Conservation (phyloP, 2,329 filamentous ascomycete genomes). For the Hypoxylon sp. region DNA sequence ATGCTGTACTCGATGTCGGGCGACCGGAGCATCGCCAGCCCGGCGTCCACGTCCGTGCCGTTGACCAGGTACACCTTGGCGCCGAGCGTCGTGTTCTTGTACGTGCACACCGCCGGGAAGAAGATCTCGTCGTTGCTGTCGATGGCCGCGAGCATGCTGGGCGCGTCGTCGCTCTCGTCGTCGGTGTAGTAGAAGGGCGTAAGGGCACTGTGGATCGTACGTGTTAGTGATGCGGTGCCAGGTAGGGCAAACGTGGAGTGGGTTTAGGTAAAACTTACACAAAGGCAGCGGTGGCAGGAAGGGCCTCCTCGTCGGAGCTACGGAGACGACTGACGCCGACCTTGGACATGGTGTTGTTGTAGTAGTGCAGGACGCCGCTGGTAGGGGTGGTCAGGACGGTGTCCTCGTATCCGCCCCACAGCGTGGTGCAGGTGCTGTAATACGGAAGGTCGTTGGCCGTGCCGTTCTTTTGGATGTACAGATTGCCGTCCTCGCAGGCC, state of each 20-base stretch:
- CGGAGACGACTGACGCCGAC: slow-evolving; percentile 21
- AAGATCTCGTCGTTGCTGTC: slow-evolving; percentile 20
- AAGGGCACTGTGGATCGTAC: no score
- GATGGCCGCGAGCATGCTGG: slow-evolving; percentile 14
- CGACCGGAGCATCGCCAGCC: slow-evolving; percentile 16
- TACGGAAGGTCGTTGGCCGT: slow-evolving; percentile 10
- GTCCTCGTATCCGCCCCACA: slow-evolving; percentile 21
- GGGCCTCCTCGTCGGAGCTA: slow-evolving; percentile 3
- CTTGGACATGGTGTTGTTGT: slow-evolving; percentile 26
- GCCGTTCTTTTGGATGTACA: slow-evolving; percentile 18
- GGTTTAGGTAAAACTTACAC: slow-evolving; percentile 17
- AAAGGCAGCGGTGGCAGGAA: slow-evolving; percentile 9
- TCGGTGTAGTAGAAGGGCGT: slow-evolving; percentile 22
- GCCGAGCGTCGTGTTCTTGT: slow-evolving; percentile 18
- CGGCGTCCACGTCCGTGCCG: slow-evolving; percentile 12
- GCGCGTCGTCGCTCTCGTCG: slow-evolving; percentile 16
- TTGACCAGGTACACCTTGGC: slow-evolving; percentile 19
- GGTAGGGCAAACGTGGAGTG: neutral
- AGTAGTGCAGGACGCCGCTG: slow-evolving; percentile 21
- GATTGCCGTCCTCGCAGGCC: slow-evolving; percentile 17
- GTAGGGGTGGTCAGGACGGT: slow-evolving; percentile 13
- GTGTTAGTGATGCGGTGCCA: no score
- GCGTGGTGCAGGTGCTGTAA: slow-evolving; percentile 18
- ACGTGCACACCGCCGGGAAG: slow-evolving; percentile 22
- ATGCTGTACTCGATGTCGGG: slow-evolving; percentile 20